A percentile compares a stretch with the other conserved stretches of the same genome.
Conservation (phyloP, 2,329 filamentous ascomycete genomes). For the Ambrosiella xylebori region DNA sequence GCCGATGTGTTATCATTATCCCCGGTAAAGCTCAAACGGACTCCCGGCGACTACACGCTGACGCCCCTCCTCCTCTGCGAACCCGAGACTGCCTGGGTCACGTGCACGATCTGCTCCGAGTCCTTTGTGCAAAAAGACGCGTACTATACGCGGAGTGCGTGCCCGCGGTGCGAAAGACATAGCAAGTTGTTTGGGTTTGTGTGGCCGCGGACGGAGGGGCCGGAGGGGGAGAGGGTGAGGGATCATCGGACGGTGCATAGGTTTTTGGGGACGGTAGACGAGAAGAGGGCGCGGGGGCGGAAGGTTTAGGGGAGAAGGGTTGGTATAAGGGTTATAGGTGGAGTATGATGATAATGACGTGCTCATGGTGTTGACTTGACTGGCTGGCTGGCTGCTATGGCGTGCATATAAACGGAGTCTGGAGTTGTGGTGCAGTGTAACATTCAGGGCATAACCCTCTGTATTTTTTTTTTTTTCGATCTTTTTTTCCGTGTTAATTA, state of each 20-base stretch:
- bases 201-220: conserved; percentile 88
- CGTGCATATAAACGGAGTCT: background rate
- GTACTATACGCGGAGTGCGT: conserved; percentile 70
- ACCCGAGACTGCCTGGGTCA: conserved; percentile 65
- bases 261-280: conserved; percentile 57
- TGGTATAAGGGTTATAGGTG: background rate
- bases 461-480: background rate
- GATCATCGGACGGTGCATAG: conserved; percentile 81
- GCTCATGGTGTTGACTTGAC: too few species aligned
- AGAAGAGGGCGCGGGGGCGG: conserved; percentile 34
- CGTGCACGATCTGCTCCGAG: conserved; percentile 66
- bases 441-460: background rate
- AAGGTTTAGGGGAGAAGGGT: background rate
- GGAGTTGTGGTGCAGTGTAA: background rate
- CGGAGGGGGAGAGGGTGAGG: conserved; percentile 53
- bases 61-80: conserved; percentile 61
- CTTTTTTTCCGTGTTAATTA: background rate
- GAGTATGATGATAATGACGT: background rate
- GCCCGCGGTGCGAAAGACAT: conserved; percentile 84
- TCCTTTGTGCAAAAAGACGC: conserved; percentile 80
- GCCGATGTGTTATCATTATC: too few species aligned
- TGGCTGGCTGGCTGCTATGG: too few species aligned
- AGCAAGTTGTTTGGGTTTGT: conserved; percentile 87
- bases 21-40: conserved; percentile 24
- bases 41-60: conserved; percentile 66